These are phyloP conservation scores for Solanum raphanifolium DNA, from an alignment of 257 asterid species.

Conservation along the genomic window DNA sequence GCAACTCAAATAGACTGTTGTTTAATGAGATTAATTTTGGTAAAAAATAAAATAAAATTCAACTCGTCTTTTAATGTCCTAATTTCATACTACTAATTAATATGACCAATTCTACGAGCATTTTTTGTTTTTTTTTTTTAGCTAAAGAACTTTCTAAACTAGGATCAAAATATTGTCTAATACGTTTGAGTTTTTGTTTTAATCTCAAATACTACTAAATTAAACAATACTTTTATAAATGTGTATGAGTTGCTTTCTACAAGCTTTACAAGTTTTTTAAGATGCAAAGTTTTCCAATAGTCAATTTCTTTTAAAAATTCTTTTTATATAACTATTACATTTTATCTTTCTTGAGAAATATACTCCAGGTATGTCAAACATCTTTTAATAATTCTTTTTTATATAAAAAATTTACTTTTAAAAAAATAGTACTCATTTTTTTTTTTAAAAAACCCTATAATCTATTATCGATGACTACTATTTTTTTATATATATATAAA, in stretches of 20 bases:
- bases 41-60: background rate
- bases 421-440: no score
- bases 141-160: background rate
- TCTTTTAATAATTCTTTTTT: background rate
- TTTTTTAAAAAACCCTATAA: no score
- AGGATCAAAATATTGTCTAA: background rate
- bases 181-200: background rate
- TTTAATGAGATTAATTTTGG: background rate
- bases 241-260: no score
- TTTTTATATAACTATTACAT: no score
- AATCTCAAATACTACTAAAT: background rate
- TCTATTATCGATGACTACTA: no score
- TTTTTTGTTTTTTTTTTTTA: background rate
- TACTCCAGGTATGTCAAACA: background rate
- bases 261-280: no score
- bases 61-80: background rate
- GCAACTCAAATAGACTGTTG: background rate
- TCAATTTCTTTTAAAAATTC: no score
- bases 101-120: background rate
- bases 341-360: background rate
- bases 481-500: no score
- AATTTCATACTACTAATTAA: background rate
- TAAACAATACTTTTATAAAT: background rate
- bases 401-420: no score
- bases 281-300: no score